These are phyloP conservation scores for Papilionanthe hybrid DNA, from an alignment of 116 monocot species.

Conservation along the genomic window DNA sequence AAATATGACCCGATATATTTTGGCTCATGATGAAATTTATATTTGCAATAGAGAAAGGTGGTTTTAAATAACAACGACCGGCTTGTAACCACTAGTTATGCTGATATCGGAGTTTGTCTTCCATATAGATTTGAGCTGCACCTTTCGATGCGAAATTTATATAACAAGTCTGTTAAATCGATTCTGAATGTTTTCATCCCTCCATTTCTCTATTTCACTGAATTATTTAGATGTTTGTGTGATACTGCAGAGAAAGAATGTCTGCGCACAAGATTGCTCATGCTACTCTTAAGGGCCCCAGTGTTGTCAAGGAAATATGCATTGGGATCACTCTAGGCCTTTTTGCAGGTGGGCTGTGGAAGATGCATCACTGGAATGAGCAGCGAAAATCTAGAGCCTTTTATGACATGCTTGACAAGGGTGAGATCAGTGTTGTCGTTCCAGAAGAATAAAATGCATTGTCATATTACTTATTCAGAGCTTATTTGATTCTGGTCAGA, in stretches of 20 bases:
- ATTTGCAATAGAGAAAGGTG: no score
- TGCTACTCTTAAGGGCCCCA: slow-evolving; percentile 22
- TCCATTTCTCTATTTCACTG: not conserved
- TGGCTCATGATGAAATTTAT: no score
- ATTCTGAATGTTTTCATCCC: not conserved
- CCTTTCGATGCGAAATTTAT: not conserved
- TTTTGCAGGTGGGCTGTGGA: slow-evolving; percentile 21
- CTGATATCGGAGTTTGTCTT: no score
- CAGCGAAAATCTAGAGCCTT: slow-evolving; percentile 28
- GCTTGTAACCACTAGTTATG: no score
- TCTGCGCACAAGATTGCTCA: slow-evolving; percentile 19
- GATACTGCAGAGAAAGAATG: not conserved
- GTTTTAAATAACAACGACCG: no score
- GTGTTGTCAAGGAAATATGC: slow-evolving; percentile 28
- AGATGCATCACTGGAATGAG: slow-evolving; percentile 37
- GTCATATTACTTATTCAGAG: not conserved
- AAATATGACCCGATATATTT: no score
- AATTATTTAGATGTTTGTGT: not conserved
- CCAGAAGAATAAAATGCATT: slow-evolving; percentile 12
- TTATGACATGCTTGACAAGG: slow-evolving; percentile 33
- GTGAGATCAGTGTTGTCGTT: slow-evolving; percentile 25
- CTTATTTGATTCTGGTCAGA: not conserved
- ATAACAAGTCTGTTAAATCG: not conserved
- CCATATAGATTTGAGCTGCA: no score
- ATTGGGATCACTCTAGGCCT: slow-evolving; percentile 24